A percentile compares a stretch with the other conserved stretches of the same genome.
These are phyloP conservation scores for Geotrichum macrosporum DNA, from an alignment of 1,139 yeast species.

Conservation along the genomic window DNA sequence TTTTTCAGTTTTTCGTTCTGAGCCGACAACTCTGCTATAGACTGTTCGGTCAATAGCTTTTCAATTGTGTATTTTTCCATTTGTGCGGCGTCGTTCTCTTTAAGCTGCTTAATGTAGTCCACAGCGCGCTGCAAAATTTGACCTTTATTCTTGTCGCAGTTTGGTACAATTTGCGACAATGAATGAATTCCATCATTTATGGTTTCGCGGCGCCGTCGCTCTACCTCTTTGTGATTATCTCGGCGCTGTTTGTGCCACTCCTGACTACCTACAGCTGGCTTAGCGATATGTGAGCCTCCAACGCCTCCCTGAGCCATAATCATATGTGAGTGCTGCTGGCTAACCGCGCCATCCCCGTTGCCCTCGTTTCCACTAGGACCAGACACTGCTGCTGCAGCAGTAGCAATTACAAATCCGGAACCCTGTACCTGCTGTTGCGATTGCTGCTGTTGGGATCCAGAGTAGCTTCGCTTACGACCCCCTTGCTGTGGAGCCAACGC, in stretches of 20 bases:
- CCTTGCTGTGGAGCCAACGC: constrained; percentile 10
- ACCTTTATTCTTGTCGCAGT: constrained; percentile 87
- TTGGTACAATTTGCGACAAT: constrained; percentile 76
- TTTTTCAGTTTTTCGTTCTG: constrained; percentile 74
- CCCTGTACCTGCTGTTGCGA: too few relatives aligned
- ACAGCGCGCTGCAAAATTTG: constrained; percentile 83
- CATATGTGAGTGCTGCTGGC: constrained; percentile 4
- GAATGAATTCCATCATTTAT: constrained; percentile 86
- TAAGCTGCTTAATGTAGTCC: constrained; percentile 81
- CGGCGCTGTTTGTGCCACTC: constrained; percentile 86
- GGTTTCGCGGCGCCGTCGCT: constrained; percentile 88
- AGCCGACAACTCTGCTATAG: constrained; percentile 71
- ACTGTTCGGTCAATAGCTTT: constrained; percentile 85
- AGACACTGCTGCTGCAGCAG: constrained; percentile 13
- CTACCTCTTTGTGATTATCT: constrained; percentile 95
- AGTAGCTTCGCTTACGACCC: constrained; percentile 7
- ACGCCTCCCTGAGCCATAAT: constrained; percentile 6
- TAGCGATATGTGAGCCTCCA: constrained; percentile 19
- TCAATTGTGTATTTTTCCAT: constrained; percentile 94
- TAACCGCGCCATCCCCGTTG: not conserved
- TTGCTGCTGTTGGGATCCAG: not conserved
- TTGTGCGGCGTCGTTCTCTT: constrained; percentile 80
- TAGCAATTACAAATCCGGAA: too few relatives aligned
- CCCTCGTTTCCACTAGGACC: constrained; percentile 1
- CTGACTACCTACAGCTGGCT: constrained; percentile 55